These are phyloP conservation scores for Chloranthus sessilifolius DNA, from an alignment of 164 flowering plant genomes.

Conservation along the genomic window DNA sequence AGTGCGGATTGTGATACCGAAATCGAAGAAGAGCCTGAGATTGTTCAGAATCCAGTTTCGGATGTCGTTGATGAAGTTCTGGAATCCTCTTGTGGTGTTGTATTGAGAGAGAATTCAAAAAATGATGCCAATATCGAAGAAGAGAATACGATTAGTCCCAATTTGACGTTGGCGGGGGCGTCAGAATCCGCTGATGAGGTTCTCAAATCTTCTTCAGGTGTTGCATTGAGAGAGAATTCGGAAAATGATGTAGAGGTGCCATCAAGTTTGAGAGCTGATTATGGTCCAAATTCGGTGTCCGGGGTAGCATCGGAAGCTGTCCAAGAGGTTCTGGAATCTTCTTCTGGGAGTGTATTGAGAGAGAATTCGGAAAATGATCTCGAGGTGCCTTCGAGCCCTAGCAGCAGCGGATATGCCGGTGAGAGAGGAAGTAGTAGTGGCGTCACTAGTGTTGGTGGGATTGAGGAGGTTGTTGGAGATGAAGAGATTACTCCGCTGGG, in stretches of 20 bases:
- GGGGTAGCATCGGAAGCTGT: constrained; percentile 7
- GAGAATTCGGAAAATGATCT: constrained; percentile 37
- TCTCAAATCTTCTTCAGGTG: neutral
- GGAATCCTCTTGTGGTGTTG: neutral
- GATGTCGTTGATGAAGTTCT: constrained; percentile 4
- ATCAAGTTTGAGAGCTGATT: no score
- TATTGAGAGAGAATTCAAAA: neutral
- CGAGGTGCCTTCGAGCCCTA: constrained; percentile 60
- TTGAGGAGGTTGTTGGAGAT: constrained; percentile 29
- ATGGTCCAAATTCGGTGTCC: neutral
- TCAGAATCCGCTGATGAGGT: constrained; percentile 9
- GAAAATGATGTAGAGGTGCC: constrained; percentile 6
- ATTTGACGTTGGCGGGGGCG: no score
- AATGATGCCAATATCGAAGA: no score
- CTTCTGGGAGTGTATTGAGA: constrained; percentile 20
- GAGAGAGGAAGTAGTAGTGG: constrained; percentile 71
- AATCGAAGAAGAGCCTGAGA: no score
- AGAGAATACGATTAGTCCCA: no score
- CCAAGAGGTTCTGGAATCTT: constrained; percentile 12
- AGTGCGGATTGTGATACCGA: no score
- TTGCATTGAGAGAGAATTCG: neutral
- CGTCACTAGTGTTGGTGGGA: constrained; percentile 40
- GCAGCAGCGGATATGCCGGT: constrained; percentile 91
- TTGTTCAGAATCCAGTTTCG: no score
- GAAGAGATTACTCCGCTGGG: constrained; percentile 6